phyloP scores from a whole-genome alignment of 148 eudicot species.

The Beta vulgaris region DNA sequence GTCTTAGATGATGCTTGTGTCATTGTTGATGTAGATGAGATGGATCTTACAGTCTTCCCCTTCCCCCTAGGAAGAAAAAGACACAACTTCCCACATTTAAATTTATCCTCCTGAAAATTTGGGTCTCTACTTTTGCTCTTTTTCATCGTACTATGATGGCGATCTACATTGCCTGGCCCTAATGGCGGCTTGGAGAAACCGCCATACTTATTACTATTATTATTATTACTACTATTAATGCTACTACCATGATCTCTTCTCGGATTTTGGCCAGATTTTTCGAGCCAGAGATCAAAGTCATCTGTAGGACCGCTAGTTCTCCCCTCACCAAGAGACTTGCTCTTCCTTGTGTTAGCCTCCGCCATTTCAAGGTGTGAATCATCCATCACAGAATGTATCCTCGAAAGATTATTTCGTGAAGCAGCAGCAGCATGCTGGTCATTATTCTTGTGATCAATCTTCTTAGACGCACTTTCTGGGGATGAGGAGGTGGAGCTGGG shows the following conservation, averaged over 20 bases:
- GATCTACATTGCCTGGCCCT: conserved; percentile 18
- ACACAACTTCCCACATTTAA: conserved; percentile 80
- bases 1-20: conserved; percentile 20
- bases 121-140: conserved; percentile 21
- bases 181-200: conserved; percentile 28
- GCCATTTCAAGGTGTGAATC: conserved; percentile 41
- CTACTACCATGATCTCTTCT: conserved; percentile 4
- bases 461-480: conserved; percentile 35
- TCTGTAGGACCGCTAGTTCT: conserved; percentile 42
- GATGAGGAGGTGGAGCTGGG: conserved; percentile 60
- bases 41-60: conserved; percentile 56
- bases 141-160: not conserved
- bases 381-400: conserved; percentile 51
- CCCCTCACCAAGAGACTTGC: conserved; percentile 66
- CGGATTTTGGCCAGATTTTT: conserved; percentile 14
- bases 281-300: conserved; percentile 60
- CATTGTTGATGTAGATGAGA: conserved; percentile 27
- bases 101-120: conserved; percentile 36
- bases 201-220: not conserved
- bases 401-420: conserved; percentile 20
- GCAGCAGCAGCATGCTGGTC: conserved; percentile 7
- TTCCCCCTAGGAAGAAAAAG: conserved; percentile 78
- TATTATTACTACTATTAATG: not conserved
- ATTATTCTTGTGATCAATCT: conserved; percentile 26
- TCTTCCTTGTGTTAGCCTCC: conserved; percentile 45